Evolutionary conservation across 2,329 filamentous ascomycete genomes (phyloP), one percentile per base, ranked within the genome.

Genomic region (Ceratocystis diversiconidia): DNA sequence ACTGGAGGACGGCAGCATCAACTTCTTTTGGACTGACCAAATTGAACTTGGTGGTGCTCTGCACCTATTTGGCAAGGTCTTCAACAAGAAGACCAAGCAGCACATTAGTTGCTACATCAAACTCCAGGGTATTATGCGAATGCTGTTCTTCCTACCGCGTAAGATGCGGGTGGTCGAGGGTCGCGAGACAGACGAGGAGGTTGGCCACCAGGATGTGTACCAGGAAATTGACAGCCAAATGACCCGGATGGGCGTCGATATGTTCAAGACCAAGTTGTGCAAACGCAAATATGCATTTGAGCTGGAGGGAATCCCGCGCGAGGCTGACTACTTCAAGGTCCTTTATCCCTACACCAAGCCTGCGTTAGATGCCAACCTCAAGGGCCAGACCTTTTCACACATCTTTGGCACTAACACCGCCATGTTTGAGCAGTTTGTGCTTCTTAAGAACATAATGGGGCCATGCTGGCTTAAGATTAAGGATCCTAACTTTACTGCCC

Each of bases 361-460:
- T 19, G 62, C 59, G 19, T 75, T 99, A 44, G 82, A 90, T n/a
- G 79, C 83, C 64, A 86, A 88, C 68, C 76, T 83, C 5, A 83
- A 80, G 50, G 94, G 94, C 32, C 86, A 95, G 73, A 97, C 94
- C 0, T 99, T 92, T 73, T 96, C 92, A 1, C 89, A 90, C 69
- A 87, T 96, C 28, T 99, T 99, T 70, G 94, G 95, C 32, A 88
- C 88, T 66, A 96, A 94, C 74, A 99, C 94, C 0, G 85, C 90
- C 0, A 80, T 99, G 0, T 99, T 99, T 71, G 94, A 99, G 75
- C 94, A 99, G 71, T 99, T 99, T 73, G 94, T 99, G 22, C 81
- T 99, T 4, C 96, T 92, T 89, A 97, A 96, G 77, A 95, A 96
- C 73, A 89, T 99, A 71, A 99, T 96, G 92, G 94, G 94, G 1